A percentile compares a stretch with the other conserved stretches of the same genome.
Evolutionary conservation across 257 asterid species (phyloP).

Genomic region (Asclepias syriaca): DNA sequence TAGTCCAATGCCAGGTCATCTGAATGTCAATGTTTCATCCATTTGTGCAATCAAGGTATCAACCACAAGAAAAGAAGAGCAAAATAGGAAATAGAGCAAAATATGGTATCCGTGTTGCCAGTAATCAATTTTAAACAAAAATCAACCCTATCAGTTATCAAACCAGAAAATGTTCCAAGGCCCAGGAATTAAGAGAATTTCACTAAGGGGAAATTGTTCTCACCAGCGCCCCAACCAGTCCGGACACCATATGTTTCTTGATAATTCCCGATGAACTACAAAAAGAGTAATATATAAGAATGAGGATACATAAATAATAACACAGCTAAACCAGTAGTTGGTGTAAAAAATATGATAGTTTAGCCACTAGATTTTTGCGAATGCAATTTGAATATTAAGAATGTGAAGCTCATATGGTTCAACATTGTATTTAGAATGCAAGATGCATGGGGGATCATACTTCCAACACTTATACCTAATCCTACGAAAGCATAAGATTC

Average conservation of each 20-base stretch:
- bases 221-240: constrained; percentile 98
- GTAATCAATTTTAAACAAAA: background rate
- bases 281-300: background rate
- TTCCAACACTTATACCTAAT: background rate
- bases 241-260: constrained; percentile 74
- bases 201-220: constrained; percentile 20
- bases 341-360: background rate
- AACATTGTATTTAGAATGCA: background rate
- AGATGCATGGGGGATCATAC: background rate
- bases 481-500: too few relatives aligned
- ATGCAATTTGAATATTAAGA: background rate
- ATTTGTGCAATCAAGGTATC: background rate
- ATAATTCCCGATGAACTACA: constrained; percentile 90
- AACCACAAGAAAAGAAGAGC: background rate
- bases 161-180: background rate
- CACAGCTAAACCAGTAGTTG: background rate
- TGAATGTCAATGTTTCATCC: background rate
- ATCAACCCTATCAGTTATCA: background rate
- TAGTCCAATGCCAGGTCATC: background rate
- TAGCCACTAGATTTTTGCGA: background rate
- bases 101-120: background rate
- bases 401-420: background rate
- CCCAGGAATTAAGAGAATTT: background rate
- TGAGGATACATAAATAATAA: background rate
- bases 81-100: background rate